Evolutionary conservation across 2,329 filamentous ascomycete genomes (phyloP).

Genomic region (Ceratocystis cacaofunesta): DNA sequence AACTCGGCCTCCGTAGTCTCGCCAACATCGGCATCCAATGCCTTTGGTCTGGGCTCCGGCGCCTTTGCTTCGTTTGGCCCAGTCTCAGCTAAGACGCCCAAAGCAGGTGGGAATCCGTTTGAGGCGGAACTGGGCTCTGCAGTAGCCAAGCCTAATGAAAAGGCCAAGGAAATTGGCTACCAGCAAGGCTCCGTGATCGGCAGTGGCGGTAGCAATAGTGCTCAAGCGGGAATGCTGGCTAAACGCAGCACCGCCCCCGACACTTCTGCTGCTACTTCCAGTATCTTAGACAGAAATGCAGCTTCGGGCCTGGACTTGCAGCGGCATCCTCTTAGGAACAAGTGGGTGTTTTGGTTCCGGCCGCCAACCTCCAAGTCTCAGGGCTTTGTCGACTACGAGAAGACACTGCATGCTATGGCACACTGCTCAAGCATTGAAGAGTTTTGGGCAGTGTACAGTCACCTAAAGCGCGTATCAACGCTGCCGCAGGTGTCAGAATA

Average conservation of each 20-base stretch:
- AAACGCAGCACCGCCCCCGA: constrained; percentile 25
- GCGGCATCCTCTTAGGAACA: constrained; percentile 52
- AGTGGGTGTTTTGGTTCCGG: constrained; percentile 95
- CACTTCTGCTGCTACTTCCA: constrained; percentile 14
- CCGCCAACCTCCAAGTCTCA: constrained; percentile 94
- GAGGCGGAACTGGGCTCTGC: constrained; percentile 49
- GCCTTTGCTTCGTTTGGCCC: constrained; percentile 84
- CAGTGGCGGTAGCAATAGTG: constrained; percentile 28
- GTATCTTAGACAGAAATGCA: constrained; percentile 23
- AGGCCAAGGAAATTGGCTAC: constrained; percentile 22
- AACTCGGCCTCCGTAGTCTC: constrained; percentile 58
- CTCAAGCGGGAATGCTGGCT: constrained; percentile 28
- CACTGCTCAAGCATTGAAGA: constrained; percentile 70
- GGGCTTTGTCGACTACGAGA: constrained; percentile 78
- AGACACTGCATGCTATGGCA: constrained; percentile 80
- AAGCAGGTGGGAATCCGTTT: constrained; percentile 66
- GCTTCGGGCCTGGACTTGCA: not conserved
- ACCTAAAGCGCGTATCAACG: constrained; percentile 76
- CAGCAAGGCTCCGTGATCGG: constrained; percentile 19
- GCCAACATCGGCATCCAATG: constrained; percentile 62
- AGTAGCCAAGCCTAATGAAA: constrained; percentile 23
- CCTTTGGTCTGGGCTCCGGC: constrained; percentile 85
- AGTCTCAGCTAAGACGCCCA: constrained; percentile 57
- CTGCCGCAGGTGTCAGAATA: constrained; percentile 92
- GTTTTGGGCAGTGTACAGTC: constrained; percentile 78